Evolutionary conservation across 2,329 filamentous ascomycete genomes (phyloP).

Genomic region (Acrodontium crateriforme): DNA sequence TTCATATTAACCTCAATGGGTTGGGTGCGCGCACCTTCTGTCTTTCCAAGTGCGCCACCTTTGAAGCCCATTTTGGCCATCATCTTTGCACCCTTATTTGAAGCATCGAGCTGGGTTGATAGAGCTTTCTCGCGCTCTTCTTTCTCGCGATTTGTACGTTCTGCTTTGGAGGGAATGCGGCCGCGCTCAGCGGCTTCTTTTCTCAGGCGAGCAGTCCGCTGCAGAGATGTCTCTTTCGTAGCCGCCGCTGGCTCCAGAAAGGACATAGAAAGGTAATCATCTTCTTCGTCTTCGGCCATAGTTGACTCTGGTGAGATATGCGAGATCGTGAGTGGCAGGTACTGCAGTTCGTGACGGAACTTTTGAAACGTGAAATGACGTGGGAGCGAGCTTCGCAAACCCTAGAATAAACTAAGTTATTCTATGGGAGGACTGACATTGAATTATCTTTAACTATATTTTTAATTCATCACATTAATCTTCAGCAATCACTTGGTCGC

Average conservation of each 20-base stretch:
- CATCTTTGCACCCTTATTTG: slow-evolving; percentile 85
- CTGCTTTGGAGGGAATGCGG: slow-evolving; percentile 61
- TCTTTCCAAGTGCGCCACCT: slow-evolving; percentile 59
- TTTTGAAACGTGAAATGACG: no score
- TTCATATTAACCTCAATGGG: slow-evolving; percentile 67
- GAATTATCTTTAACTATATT: no score
- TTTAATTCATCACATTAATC: no score
- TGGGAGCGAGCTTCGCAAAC: no score
- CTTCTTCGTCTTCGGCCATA: slow-evolving; percentile 50
- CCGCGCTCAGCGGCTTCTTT: slow-evolving; percentile 49
- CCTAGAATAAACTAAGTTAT: no score
- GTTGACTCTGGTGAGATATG: no score
- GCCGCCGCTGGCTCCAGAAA: slow-evolving; percentile 50
- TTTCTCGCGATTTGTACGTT: slow-evolving; percentile 62
- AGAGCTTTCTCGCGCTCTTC: slow-evolving; percentile 63
- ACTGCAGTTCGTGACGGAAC: no score
- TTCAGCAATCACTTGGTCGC: no score
- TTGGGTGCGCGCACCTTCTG: slow-evolving; percentile 42
- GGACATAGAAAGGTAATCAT: slow-evolving; percentile 96
- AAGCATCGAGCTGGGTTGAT: slow-evolving; percentile 52
- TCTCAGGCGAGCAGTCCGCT: slow-evolving; percentile 41
- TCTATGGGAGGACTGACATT: no score
- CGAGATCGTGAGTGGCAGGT: no score
- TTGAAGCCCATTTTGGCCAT: slow-evolving; percentile 94
- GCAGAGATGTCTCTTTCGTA: slow-evolving; percentile 45